Conservation (phyloP, 495 filamentous ascomycete species). For the Tuber calosporum region DNA sequence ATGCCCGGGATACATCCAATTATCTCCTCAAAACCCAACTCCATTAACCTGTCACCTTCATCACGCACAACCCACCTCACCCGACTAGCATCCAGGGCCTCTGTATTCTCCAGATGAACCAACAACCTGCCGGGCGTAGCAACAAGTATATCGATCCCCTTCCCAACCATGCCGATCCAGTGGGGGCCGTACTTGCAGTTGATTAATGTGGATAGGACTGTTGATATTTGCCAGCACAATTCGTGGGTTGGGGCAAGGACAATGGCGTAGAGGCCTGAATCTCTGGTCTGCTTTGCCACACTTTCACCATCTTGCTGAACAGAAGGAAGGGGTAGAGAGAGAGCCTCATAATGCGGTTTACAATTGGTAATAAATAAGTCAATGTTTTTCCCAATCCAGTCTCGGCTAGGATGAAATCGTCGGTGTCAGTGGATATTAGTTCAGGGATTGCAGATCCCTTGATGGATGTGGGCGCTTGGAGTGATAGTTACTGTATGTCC, state of each 20-base stretch:
- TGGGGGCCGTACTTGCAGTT: constrained; percentile 59
- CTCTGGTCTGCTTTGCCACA: constrained; percentile 54
- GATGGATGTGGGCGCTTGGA: constrained; percentile 89
- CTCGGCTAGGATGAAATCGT: constrained; percentile 95
- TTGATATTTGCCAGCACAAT: constrained; percentile 82
- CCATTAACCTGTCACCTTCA: constrained; percentile 93
- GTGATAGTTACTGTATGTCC: constrained; percentile 74
- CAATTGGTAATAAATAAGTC: constrained; percentile 84
- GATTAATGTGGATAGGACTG: constrained; percentile 72
- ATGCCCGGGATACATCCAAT: constrained; percentile 59
- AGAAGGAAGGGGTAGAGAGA: constrained; percentile 49
- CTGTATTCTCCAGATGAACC: constrained; percentile 86
- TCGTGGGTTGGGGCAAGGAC: constrained; percentile 88
- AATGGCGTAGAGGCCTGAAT: constrained; percentile 87
- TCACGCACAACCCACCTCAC: constrained; percentile 91
- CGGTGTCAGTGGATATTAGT: constrained; percentile 69
- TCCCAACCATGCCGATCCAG: constrained; percentile 82
- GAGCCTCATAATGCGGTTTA: constrained; percentile 75
- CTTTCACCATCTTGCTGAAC: constrained; percentile 38
- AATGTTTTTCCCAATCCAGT: constrained; percentile 96
- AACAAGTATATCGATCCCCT: constrained; percentile 89
- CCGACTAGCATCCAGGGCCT: constrained; percentile 76
- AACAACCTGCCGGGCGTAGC: constrained; percentile 84
- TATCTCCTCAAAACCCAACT: constrained; percentile 91
- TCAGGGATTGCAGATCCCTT: constrained; percentile 78